Base-by-base conservation (phyloP, 495 filamentous ascomycete genomes). In the Lasiosphaeria ovina region DNA sequence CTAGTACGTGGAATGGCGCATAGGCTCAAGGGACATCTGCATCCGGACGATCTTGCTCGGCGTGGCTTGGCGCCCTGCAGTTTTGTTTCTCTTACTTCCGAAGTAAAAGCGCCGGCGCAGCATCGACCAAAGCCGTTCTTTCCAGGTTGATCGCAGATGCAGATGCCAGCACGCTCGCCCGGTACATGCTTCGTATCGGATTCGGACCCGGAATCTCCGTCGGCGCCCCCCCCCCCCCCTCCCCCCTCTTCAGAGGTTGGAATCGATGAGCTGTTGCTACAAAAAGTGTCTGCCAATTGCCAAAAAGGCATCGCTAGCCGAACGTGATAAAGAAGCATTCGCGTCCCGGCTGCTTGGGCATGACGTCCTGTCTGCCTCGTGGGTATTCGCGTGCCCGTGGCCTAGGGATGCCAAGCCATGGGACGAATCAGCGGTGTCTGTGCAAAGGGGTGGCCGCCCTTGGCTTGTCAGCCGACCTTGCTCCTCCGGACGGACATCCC, bases 401-500 rank as follows among this genome's bases (percentile, higher is more conserved):
- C 24, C 24, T 24, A 24, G 24, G 24, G 24, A 24, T 24, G 24
- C 24, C 24, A 24, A 24, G 2, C 1, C 24, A 51, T 5, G 11
- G 24, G 38, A 17, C 12, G 7, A 40, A 35, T 44, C 14, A 17
- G 49, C 31, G 48, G n/a, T 24, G 32, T 34, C 54, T 16, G 35
- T 12, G 10, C 16, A 48, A 54, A 51, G 42, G 36, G 55, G 44
- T 45, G 51, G 52, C 36, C 58, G 57, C 65, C 45, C 51, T 50
- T 60, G 57, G 54, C 55, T 59, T 59, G 45, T 36, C 55, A 62
- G 50, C 38, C 49, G 44, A 62, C 54, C 55, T 17, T 12, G 32
- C 10, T 33, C 51, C 38, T 24, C 24, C 24, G 24, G 24, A 55
- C 70, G 70, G 70, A 72, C 70, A 72, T 72, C 70, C 70, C 70